Percentiles rank a stretch among this genome's conserved stretches.
Conservation (phyloP, 176 grass and related monocot genomes). For the barley (Hordeum vulgare) region MorexV3_pseudomolecules_assembly NC_058518.1:251143089-251143588, state of each 20-base stretch:
- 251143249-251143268: slow-evolving; percentile 66
- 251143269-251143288: slow-evolving; percentile 34
- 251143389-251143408: slow-evolving; percentile 56
- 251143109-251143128: background rate
- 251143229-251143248: slow-evolving; percentile 57
- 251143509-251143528: slow-evolving; percentile 75
- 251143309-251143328: slow-evolving; percentile 1
- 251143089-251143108: background rate
- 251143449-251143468: slow-evolving; percentile 41
- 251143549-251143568: slow-evolving; percentile 74
- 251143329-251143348: slow-evolving; percentile 5
- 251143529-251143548: slow-evolving; percentile 55
- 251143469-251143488: slow-evolving; percentile 72
- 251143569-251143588: slow-evolving; percentile 77
- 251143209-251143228: slow-evolving; percentile 63
- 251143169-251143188: slow-evolving; percentile 68
- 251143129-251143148: background rate
- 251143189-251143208: slow-evolving; percentile 70
- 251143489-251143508: slow-evolving; percentile 46
- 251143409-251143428: slow-evolving; percentile 46
- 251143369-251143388: slow-evolving; percentile 37
- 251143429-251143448: slow-evolving; percentile 36
- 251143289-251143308: slow-evolving; percentile 47
- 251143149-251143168: slow-evolving; percentile 9
- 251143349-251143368: background rate